These are phyloP conservation scores for Vigna unguiculata DNA, from an alignment of 306 rosid species.

Conservation along the genomic window DNA sequence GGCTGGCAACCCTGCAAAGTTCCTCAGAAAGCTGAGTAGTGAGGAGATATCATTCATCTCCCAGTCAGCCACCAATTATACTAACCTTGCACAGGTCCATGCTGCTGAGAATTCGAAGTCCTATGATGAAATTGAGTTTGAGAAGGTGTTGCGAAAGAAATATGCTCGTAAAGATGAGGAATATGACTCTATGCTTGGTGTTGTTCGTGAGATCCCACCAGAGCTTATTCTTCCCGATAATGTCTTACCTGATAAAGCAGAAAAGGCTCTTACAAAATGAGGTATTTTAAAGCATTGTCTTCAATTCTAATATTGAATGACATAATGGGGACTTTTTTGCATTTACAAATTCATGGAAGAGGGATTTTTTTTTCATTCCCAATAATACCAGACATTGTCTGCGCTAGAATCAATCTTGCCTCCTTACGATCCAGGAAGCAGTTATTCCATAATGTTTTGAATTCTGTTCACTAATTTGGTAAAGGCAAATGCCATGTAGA, in stretches of 20 bases:
- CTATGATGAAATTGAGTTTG: constrained; percentile 82
- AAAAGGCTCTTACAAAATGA: constrained; percentile 52
- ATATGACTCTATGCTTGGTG: constrained; percentile 85
- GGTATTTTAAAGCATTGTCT: constrained; percentile 40
- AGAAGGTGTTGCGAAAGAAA: constrained; percentile 90
- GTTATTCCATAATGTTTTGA: constrained; percentile 45
- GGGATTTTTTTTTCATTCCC: constrained; percentile 59
- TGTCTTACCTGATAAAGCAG: constrained; percentile 70
- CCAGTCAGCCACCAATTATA: constrained; percentile 79
- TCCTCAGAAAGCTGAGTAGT: constrained; percentile 88
- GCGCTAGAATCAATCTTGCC: constrained; percentile 54
- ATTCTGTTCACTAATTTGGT: constrained; percentile 44
- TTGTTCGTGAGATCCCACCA: constrained; percentile 82
- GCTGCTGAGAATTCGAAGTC: constrained; percentile 89
- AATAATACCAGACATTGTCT: constrained; percentile 69
- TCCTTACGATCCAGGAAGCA: constrained; percentile 45
- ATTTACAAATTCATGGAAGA: constrained; percentile 59
- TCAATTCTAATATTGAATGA: constrained; percentile 51
- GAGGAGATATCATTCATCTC: constrained; percentile 88
- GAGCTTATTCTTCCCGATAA: constrained; percentile 86
- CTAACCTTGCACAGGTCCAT: constrained; percentile 93
- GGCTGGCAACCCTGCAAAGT: constrained; percentile 97
- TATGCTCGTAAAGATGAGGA: constrained; percentile 85
- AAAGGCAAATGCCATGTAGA: constrained; percentile 46
- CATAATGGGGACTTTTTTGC: constrained; percentile 49